Conservation (phyloP, 208 protist species). For the Acanthamoeba polyphaga region DNA sequence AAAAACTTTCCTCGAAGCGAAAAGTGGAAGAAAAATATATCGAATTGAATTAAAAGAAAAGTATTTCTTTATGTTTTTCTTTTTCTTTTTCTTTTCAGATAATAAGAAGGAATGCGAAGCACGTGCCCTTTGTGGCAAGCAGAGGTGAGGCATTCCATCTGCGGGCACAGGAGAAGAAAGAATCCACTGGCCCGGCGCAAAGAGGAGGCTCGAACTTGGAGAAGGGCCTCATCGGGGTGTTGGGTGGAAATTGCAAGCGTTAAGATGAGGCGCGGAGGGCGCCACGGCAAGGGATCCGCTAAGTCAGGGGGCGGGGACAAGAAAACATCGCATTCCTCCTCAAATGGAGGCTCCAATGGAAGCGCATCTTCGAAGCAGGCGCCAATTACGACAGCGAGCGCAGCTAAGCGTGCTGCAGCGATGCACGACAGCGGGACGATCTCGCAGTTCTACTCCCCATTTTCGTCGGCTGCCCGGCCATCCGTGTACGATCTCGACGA, state of each 20-base stretch:
- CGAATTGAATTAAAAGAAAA: too few relatives aligned
- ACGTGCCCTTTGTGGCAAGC: too few relatives aligned
- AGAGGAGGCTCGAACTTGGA: neutral
- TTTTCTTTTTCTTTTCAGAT: neutral
- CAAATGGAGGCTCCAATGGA: neutral
- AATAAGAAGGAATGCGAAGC: too few relatives aligned
- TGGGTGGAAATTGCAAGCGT: neutral
- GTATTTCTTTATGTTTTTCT: too few relatives aligned
- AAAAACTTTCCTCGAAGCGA: too few relatives aligned
- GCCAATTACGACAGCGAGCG: neutral
- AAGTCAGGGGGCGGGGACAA: neutral
- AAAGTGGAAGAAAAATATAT: too few relatives aligned
- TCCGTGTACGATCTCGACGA: constrained; percentile 28
- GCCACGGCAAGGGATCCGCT: constrained; percentile 1
- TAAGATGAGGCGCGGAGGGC: constrained; percentile 60
- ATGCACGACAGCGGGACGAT: neutral
- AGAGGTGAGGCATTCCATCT: too few relatives aligned
- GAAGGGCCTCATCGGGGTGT: too few relatives aligned
- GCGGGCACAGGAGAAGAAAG: neutral
- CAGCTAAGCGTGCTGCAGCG: neutral
- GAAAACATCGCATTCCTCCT: neutral
- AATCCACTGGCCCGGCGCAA: neutral
- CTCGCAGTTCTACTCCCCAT: neutral
- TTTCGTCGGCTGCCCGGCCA: neutral
- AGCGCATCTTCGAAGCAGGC: neutral